phyloP scores from a whole-genome alignment of 257 asterid genomes.

The Solanum neorickii region DNA sequence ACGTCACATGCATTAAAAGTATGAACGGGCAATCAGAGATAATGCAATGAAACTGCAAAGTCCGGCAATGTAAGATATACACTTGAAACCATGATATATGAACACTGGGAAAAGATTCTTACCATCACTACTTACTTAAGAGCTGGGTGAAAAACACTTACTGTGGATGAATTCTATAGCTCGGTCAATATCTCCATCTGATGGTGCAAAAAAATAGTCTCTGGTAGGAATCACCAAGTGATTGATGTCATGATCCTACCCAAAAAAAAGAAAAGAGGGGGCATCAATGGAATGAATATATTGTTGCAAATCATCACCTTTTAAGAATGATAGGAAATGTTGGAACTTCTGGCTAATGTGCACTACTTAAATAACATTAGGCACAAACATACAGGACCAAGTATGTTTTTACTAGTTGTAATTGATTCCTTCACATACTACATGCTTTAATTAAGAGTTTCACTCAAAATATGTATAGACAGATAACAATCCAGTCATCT shows the following conservation, averaged over 20 bases:
- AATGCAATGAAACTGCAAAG: background rate
- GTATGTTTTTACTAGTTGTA: background rate
- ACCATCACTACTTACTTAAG: background rate
- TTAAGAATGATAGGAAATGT: background rate
- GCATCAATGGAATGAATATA: background rate
- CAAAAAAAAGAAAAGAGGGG: background rate
- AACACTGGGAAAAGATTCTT: background rate
- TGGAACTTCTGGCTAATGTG: background rate
- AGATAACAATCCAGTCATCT: background rate
- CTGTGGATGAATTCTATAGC: conserved; percentile 87
- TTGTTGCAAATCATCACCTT: background rate
- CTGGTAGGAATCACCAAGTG: conserved; percentile 94
- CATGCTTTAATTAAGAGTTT: background rate
- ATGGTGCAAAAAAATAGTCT: conserved; percentile 96
- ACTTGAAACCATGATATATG: background rate
- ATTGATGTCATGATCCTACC: conserved; percentile 55
- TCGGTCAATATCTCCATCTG: conserved; percentile 47
- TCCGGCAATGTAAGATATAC: background rate
- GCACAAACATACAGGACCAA: background rate
- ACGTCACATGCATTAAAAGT: background rate
- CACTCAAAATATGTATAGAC: background rate
- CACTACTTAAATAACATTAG: background rate
- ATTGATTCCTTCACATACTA: background rate
- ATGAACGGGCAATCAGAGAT: background rate
- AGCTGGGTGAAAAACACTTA: conserved; percentile 2